Conservation (phyloP, 768 basidiomycete genomes). For the Agaricus subrufescens region DNA sequence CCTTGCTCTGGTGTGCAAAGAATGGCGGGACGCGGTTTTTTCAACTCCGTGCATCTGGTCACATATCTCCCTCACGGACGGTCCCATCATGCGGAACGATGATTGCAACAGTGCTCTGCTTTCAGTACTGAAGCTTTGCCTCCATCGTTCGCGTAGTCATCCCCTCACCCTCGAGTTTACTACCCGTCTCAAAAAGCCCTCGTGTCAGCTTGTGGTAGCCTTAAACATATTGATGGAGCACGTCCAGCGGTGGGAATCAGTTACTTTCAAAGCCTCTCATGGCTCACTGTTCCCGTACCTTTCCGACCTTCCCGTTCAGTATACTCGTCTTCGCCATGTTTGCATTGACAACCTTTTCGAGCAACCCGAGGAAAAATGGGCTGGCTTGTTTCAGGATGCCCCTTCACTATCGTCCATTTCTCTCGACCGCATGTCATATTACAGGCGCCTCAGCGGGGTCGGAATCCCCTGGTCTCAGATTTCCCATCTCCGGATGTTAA, state of each 20-base stretch:
- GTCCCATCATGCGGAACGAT: background rate
- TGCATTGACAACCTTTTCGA: background rate
- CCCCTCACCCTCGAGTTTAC: background rate
- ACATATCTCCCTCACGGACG: background rate
- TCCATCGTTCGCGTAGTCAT: background rate
- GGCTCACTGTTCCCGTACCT: background rate
- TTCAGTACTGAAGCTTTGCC: background rate
- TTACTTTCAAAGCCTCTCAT: background rate
- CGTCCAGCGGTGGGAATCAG: background rate
- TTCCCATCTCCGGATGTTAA: background rate
- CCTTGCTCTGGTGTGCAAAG: background rate
- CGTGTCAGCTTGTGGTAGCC: background rate
- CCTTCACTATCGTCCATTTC: background rate
- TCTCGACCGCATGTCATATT: background rate
- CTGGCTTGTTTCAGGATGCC: background rate
- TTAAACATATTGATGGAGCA: background rate
- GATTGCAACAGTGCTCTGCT: background rate
- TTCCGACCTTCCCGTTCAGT: background rate
- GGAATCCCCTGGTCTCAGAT: conserved; percentile 4
- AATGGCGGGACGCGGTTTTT: background rate
- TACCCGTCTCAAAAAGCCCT: background rate
- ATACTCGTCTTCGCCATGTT: background rate
- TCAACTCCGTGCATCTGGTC: conserved; percentile 2
- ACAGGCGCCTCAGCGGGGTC: background rate
- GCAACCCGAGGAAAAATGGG: background rate